Conservation (phyloP, 129 eudicot genomes). For the Ambrosia artemisiifolia region DNA sequence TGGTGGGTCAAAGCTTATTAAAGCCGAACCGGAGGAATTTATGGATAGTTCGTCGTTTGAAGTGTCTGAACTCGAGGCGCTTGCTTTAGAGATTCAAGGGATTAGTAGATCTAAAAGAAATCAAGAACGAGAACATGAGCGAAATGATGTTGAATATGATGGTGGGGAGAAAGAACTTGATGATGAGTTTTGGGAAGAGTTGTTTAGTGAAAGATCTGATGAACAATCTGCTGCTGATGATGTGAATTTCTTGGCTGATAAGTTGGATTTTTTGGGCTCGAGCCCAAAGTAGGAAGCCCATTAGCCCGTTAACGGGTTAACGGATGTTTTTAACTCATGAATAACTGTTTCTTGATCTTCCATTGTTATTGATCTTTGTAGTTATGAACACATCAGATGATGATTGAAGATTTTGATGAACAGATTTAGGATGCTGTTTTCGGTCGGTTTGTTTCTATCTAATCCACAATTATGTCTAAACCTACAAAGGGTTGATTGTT, state of each 20-base stretch:
- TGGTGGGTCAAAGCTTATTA: constrained; percentile 26
- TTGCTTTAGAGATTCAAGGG: constrained; percentile 95
- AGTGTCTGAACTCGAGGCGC: constrained; percentile 82
- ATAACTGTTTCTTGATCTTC: constrained; percentile 34
- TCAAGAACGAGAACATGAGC: constrained; percentile 37
- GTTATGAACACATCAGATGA: constrained; percentile 34
- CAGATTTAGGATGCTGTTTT: constrained; percentile 30
- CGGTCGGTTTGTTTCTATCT: constrained; percentile 25
- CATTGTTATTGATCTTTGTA: constrained; percentile 36
- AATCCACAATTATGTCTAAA: constrained; percentile 9
- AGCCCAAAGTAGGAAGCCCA: constrained; percentile 40
- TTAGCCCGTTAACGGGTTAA: background rate
- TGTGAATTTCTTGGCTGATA: constrained; percentile 64
- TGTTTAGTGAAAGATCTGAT: constrained; percentile 55
- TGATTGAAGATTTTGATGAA: constrained; percentile 32
- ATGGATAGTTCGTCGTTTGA: constrained; percentile 24
- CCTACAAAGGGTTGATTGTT: background rate
- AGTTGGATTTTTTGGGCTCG: constrained; percentile 70
- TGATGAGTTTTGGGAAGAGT: constrained; percentile 88
- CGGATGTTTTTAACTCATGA: constrained; percentile 17
- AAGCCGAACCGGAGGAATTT: constrained; percentile 61
- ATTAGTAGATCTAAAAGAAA: constrained; percentile 52
- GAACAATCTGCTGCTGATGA: constrained; percentile 34
- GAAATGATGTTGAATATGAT: constrained; percentile 29
- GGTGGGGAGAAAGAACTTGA: constrained; percentile 60